A percentile compares a stretch with the other conserved stretches of the same genome.
These are phyloP conservation scores for Aureobasidium namibiae DNA, from an alignment of 2,329 filamentous ascomycete species.

Conservation along the genomic window DNA sequence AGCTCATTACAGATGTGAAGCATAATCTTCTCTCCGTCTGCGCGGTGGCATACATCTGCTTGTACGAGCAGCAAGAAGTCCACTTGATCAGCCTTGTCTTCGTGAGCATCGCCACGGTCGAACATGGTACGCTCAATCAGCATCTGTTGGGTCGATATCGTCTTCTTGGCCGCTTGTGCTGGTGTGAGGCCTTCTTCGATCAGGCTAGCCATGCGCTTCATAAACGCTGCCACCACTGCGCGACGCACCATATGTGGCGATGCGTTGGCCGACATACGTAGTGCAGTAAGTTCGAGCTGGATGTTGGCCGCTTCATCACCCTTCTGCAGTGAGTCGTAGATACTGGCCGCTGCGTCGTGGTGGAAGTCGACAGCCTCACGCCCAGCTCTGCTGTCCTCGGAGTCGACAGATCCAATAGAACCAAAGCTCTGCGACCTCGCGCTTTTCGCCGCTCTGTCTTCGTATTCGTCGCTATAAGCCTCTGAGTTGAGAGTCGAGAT, in stretches of 20 bases:
- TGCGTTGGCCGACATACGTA: slow-evolving; percentile 86
- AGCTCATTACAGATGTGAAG: slow-evolving; percentile 75
- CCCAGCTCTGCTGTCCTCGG: slow-evolving; percentile 43
- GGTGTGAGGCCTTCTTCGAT: slow-evolving; percentile 35
- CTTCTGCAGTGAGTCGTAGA: slow-evolving; percentile 75
- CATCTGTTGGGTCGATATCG: slow-evolving; percentile 46
- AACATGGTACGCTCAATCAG: slow-evolving; percentile 53
- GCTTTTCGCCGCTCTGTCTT: slow-evolving; percentile 12
- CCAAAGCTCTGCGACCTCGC: slow-evolving; percentile 26
- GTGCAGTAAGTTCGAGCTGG: slow-evolving; percentile 84
- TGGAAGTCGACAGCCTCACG: slow-evolving; percentile 59
- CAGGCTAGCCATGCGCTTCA: slow-evolving; percentile 69
- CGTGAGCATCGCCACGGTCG: slow-evolving; percentile 40
- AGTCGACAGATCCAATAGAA: slow-evolving; percentile 58
- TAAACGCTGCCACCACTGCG: slow-evolving; percentile 77
- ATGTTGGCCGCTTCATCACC: slow-evolving; percentile 72
- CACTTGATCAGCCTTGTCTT: slow-evolving; percentile 60
- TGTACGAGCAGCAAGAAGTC: slow-evolving; percentile 80
- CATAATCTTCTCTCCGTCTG: slow-evolving; percentile 59
- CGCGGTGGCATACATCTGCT: slow-evolving; percentile 61
- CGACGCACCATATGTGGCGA: slow-evolving; percentile 81
- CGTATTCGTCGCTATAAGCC: slow-evolving; percentile 32
- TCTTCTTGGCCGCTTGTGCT: slow-evolving; percentile 34
- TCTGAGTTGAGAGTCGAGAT: slow-evolving; percentile 56
- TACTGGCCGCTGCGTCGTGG: slow-evolving; percentile 73